These are phyloP conservation scores for Daldinia bambusicola DNA, from an alignment of 495 filamentous ascomycete species.

Conservation along the genomic window DNA sequence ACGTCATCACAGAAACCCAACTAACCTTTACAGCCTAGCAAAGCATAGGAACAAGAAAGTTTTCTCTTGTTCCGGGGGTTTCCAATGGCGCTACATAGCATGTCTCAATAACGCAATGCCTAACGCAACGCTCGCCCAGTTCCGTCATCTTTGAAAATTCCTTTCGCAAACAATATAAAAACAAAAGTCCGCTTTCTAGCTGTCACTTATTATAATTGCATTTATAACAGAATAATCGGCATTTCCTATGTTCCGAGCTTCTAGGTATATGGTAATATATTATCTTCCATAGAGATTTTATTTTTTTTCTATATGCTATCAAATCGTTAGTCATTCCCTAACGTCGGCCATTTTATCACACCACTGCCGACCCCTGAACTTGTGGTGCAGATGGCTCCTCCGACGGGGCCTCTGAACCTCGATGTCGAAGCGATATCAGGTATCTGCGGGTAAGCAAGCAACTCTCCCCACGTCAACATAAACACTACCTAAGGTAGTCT, in stretches of 20 bases:
- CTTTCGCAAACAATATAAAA: conserved; percentile 19
- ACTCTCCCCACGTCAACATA: neutral
- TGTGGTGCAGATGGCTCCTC: conserved; percentile 69
- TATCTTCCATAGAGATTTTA: no score
- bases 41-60: conserved; percentile 14
- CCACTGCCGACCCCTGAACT: neutral
- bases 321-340: conserved; percentile 4
- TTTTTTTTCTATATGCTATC: no score
- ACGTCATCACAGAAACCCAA: conserved; percentile 23
- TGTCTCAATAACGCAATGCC: neutral
- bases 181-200: conserved; percentile 1
- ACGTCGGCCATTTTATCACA: conserved; percentile 13
- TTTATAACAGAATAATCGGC: conserved; percentile 1
- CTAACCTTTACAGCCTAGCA: no score
- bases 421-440: conserved; percentile 89
- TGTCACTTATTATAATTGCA: conserved; percentile 4
- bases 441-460: conserved; percentile 75
- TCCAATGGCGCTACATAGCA: no score
- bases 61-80: conserved; percentile 27
- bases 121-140: conserved; percentile 25
- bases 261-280: neutral
- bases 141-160: conserved; percentile 34
- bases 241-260: neutral
- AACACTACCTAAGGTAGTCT: neutral
- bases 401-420: conserved; percentile 70